A percentile compares a stretch with the other conserved stretches of the same genome.
These are phyloP conservation scores for Cotoneaster glaucophyllus DNA, from an alignment of 306 rosid species.

Conservation along the genomic window DNA sequence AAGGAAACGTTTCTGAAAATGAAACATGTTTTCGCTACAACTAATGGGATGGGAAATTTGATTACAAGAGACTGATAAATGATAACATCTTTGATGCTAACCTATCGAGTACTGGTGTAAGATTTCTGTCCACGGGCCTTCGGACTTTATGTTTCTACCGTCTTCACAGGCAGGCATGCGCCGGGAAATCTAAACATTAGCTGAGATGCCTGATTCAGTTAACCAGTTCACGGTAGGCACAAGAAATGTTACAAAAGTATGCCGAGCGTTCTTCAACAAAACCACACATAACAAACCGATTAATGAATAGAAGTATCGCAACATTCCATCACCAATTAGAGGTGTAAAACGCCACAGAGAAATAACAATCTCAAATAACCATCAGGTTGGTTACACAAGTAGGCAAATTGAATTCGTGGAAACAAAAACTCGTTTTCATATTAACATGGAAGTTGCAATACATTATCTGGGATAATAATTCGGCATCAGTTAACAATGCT, in stretches of 20 bases:
- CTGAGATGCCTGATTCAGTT: neutral
- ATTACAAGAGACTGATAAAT: neutral
- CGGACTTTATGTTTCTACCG: neutral
- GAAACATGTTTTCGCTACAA: neutral
- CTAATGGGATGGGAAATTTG: neutral
- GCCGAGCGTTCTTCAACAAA: neutral
- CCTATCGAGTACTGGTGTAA: neutral
- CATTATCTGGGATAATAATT: neutral
- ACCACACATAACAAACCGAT: neutral
- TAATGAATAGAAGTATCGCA: neutral
- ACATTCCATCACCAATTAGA: neutral
- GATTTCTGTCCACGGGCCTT: neutral
- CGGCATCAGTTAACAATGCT: neutral
- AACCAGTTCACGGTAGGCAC: neutral
- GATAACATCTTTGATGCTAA: neutral
- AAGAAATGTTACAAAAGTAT: neutral
- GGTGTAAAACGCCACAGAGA: neutral
- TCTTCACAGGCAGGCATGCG: neutral
- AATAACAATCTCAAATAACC: neutral
- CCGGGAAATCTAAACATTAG: neutral
- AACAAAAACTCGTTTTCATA: slow-evolving; percentile 4
- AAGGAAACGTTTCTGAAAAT: neutral
- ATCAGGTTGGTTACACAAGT: neutral
- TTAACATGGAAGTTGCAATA: neutral
- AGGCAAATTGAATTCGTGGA: neutral